Conservation (phyloP, 2,329 filamentous ascomycete species). For the Blastomyces gilchristii region DNA sequence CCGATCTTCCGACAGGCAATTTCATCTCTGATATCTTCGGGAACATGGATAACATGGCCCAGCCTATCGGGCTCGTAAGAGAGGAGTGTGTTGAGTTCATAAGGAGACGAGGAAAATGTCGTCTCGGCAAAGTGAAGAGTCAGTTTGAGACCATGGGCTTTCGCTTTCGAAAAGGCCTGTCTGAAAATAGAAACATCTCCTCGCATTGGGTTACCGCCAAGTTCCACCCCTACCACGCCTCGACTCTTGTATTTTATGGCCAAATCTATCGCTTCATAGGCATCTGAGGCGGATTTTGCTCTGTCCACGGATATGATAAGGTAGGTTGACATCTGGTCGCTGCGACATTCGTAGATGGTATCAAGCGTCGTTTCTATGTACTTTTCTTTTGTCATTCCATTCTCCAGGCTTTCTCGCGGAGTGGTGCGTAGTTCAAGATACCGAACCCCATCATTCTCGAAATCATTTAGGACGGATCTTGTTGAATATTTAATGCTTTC, state of each 20-base stretch:
- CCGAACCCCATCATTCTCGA: constrained; percentile 58
- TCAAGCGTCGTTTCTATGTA: constrained; percentile 59
- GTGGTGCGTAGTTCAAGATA: constrained; percentile 77
- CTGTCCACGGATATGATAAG: constrained; percentile 70
- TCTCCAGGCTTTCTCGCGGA: constrained; percentile 51
- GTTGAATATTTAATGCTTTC: constrained; percentile 54
- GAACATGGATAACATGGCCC: constrained; percentile 70
- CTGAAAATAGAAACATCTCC: constrained; percentile 53
- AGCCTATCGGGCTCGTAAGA: constrained; percentile 57
- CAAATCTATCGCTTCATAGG: constrained; percentile 53
- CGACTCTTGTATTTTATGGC: constrained; percentile 44
- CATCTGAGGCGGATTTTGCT: constrained; percentile 48
- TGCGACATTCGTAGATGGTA: constrained; percentile 48
- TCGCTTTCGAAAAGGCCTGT: constrained; percentile 50
- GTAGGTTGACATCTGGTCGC: constrained; percentile 45
- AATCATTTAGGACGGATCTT: constrained; percentile 53
- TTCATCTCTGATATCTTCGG: constrained; percentile 47
- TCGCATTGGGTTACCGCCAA: constrained; percentile 63
- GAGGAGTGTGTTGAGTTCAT: constrained; percentile 56
- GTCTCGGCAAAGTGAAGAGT: constrained; percentile 74
- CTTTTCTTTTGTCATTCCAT: constrained; percentile 47
- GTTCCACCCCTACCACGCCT: constrained; percentile 63
- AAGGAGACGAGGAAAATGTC: constrained; percentile 43
- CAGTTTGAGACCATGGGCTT: constrained; percentile 46
- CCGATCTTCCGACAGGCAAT: constrained; percentile 49